These are phyloP conservation scores for Melampsora larici-populina DNA, from an alignment of 1,284 basidiomycete species.

Conservation along the genomic window DNA sequence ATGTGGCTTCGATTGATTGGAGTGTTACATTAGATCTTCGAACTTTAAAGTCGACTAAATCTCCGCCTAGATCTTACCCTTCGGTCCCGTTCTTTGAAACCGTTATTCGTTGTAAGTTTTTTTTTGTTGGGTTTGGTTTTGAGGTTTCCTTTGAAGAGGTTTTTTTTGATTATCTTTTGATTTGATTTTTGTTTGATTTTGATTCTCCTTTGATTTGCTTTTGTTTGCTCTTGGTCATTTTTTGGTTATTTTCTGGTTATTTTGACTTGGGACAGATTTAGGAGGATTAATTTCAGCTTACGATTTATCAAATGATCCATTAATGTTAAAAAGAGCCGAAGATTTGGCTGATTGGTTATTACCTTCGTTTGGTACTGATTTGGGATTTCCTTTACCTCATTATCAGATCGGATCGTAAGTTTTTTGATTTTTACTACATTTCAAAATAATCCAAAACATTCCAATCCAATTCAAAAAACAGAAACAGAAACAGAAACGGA, in stretches of 20 bases:
- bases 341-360: slow-evolving; percentile 68
- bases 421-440: neutral
- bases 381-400: slow-evolving; percentile 56
- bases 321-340: slow-evolving; percentile 62
- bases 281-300: slow-evolving; percentile 40
- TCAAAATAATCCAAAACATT: too few species aligned
- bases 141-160: too few species aligned
- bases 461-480: too few species aligned
- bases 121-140: too few species aligned
- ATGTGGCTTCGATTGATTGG: slow-evolving; percentile 37
- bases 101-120: slow-evolving; percentile 29
- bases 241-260: neutral
- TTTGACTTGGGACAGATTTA: slow-evolving; percentile 11
- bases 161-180: neutral
- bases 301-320: slow-evolving; percentile 34
- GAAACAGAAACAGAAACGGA: too few species aligned
- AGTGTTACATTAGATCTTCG: neutral
- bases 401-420: slow-evolving; percentile 54
- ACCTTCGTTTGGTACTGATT: slow-evolving; percentile 57
- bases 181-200: too few species aligned
- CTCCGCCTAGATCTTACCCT: neutral
- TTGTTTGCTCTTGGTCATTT: too few species aligned
- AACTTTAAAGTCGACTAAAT: too few species aligned
- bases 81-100: slow-evolving; percentile 35
- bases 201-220: too few species aligned